A percentile compares a stretch with the other conserved stretches of the same genome.
Conservation (phyloP, 2,329 filamentous ascomycete species). For the Exophiala phaeomuriformis region DNA sequence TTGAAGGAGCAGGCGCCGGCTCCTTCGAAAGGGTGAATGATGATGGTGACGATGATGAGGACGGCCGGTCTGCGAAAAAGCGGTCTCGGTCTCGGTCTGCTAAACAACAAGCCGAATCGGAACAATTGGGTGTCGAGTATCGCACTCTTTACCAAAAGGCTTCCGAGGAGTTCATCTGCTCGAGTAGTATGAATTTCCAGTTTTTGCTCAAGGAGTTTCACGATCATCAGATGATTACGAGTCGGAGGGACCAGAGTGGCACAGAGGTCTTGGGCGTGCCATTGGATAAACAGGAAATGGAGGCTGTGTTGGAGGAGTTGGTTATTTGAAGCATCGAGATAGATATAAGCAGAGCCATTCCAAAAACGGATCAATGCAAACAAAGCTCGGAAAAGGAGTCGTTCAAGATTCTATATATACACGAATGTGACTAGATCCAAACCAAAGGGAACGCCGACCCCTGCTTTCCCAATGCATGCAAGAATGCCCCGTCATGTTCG, state of each 20-base stretch:
- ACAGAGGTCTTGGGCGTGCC: conserved; percentile 81
- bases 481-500: no score
- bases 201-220: conserved; percentile 95
- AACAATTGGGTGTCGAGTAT: conserved; percentile 70
- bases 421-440: no score
- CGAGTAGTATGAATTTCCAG: conserved; percentile 90
- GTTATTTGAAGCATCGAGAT: conserved; percentile 26
- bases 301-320: conserved; percentile 58
- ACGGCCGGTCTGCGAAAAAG: conserved; percentile 15
- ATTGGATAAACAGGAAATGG: conserved; percentile 79
- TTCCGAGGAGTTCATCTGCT: conserved; percentile 93
- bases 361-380: background rate
- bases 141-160: conserved; percentile 89
- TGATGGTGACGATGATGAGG: conserved; percentile 1
- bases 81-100: background rate
- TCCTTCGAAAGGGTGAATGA: background rate
- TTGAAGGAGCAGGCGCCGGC: background rate
- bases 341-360: background rate
- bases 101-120: conserved; percentile 15
- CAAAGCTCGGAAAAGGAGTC: background rate
- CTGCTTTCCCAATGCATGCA: no score
- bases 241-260: conserved; percentile 73
- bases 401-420: no score
- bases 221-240: conserved; percentile 95
- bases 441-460: no score